Base-by-base conservation (phyloP, 257 asterid species). In the Rhazya stricta region DNA sequence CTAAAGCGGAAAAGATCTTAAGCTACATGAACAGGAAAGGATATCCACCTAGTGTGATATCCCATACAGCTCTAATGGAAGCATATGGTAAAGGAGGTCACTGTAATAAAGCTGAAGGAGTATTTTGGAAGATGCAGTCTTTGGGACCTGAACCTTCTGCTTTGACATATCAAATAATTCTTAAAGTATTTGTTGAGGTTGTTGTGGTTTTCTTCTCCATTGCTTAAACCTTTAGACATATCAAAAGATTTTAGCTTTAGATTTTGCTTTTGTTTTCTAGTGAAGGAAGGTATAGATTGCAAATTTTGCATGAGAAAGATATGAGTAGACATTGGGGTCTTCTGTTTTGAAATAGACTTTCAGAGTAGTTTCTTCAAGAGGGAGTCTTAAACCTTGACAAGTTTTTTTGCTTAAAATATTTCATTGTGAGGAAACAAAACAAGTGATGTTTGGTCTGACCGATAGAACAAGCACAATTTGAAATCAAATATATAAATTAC, bases 111-210 rank as follows among this genome's bases (percentile, higher is more conserved):
- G 98, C 99, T 57, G 97, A 95, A 87, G 91, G 91, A n/a, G 82
- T 92, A 79, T 95, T 95, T 81, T 88, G 96, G 74, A 84, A 90
- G 82, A 95, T 95, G 98, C 99, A 88, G 83, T 83, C 90, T 65
- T 85, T 94, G 37, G 97, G 98, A 65, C 99, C 99, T 25, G 97
- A 95, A 78, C 99, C 99, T 78, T 95, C 99, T 75, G 98, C 99
- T 66, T 75, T 92, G 69, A 95, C 99, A 9, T 92, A 95, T 85
- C 99, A 95, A 81, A 91, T 95, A 72, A 88, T 92, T 83, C 91
- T 95, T 42, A 95, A 90, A 84, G 86, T 78, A 72, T 91, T 92
- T 80, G 96, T 95, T 39, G 89, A 91, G 97, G 99, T 95, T 80
- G 37, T 53, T 73, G 23, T 58, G n/a, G 42, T 72, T 37, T 32